Evolutionary conservation across 1,284 basidiomycete genomes (phyloP).

Genomic region (Xerocomus minutiporus): DNA sequence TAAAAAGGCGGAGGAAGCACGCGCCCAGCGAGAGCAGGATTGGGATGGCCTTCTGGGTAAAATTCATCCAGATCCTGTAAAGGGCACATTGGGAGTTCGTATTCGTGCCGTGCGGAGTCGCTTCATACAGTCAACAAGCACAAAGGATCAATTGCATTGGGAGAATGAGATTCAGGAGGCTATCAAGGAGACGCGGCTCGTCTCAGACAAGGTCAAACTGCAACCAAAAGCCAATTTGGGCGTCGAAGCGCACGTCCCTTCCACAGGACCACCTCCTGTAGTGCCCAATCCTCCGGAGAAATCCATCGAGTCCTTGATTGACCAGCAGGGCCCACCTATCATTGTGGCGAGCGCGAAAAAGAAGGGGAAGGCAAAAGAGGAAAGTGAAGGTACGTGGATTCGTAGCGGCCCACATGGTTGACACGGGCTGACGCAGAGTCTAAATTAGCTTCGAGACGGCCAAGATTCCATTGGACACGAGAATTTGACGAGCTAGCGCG

Average conservation of each 20-base stretch:
- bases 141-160: constrained; percentile 53
- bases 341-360: constrained; percentile 25
- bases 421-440: constrained; percentile 9
- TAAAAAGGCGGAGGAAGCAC: constrained; percentile 54
- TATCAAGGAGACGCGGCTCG: constrained; percentile 51
- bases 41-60: constrained; percentile 57
- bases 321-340: constrained; percentile 49
- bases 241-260: constrained; percentile 10
- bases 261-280: constrained; percentile 34
- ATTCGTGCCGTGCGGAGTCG: constrained; percentile 49
- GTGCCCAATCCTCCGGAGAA: constrained; percentile 45
- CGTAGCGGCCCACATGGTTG: constrained; percentile 1
- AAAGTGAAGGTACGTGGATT: constrained; percentile 25
- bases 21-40: constrained; percentile 51
- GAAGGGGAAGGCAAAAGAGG: constrained; percentile 40
- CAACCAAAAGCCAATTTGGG: constrained; percentile 24
- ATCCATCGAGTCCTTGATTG: constrained; percentile 51
- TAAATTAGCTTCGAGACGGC: constrained; percentile 39
- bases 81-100: constrained; percentile 45
- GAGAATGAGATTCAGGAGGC: constrained; percentile 53
- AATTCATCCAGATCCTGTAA: constrained; percentile 50
- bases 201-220: constrained; percentile 40
- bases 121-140: constrained; percentile 54
- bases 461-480: constrained; percentile 76
- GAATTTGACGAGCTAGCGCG: constrained; percentile 85